Base-by-base conservation (phyloP, 805 yeast genomes). In the Saccharomycopsis babjevae region DNA sequence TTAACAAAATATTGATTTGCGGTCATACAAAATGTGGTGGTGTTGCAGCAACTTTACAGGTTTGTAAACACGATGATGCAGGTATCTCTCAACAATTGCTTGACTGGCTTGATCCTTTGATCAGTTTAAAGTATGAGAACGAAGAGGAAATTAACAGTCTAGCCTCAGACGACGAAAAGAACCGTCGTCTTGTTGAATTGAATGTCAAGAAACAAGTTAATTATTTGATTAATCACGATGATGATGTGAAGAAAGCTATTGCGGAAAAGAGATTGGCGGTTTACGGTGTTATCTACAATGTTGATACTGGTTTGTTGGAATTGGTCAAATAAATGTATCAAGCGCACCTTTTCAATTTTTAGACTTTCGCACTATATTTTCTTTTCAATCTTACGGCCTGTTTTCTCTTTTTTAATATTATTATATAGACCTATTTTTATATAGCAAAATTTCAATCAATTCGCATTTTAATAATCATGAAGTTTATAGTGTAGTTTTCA, bases 1-100 rank as follows among this genome's bases (percentile, higher is more conserved):
- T 93, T 46, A 80, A 79, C 66, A 89, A 88, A 69, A 83, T 92
- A 58, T 79, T 92, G 60, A 87, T 92, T 5, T 89, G 97, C 73
- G 98, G 97, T 3, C 98, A 92, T 74, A 87, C 94, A 38, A 96
- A 89, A 72, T 92, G 98, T 78, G 97, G 97, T 57, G 97, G 97
- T 36, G 83, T 89, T 57, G 83, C 88, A 83, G 90, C 96, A 25
- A 83, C 91, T 8, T 74, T 92, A 56, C 20, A 16, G 22, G 50
- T 59, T 18, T 13, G 20, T 18, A 43, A 57, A 1, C 77, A 82
- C 61, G 81, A 83, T 67, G 79, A 79, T 66, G 56, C 66, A 1
- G 70, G 73, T 59, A 63, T 76, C 40, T 67, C 68, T 61, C 62
- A 68, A 36, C 74, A 76, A 61, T 74, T 92, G 66, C 89, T 85